Conservation (phyloP, 352 stramenopile genomes). For the Phytophthora brassicae region DNA sequence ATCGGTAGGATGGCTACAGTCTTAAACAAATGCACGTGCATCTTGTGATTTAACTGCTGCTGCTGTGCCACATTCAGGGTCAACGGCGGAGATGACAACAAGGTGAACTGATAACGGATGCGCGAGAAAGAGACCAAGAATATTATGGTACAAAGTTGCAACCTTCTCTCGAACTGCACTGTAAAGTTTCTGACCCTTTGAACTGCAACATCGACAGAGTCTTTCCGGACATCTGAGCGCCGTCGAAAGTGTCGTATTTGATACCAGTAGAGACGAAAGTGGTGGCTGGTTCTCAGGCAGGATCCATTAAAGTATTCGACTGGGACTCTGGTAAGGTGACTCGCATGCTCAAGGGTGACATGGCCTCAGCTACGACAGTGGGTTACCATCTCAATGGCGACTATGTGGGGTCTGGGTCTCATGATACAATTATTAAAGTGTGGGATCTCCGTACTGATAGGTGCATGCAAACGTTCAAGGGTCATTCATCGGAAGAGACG, state of each 20-base stretch:
- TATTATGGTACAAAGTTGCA: conserved; percentile 72
- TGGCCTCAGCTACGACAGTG: conserved; percentile 77
- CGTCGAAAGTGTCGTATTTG: conserved; percentile 81
- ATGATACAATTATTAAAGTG: conserved; percentile 86
- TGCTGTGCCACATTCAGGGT: conserved; percentile 45
- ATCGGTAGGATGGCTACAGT: conserved; percentile 47
- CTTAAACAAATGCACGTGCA: no score
- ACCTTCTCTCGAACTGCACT: no score
- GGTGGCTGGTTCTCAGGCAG: conserved; percentile 72
- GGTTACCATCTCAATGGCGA: conserved; percentile 87
- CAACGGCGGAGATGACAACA: conserved; percentile 78
- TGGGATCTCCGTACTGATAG: conserved; percentile 86
- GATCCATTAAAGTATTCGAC: conserved; percentile 87
- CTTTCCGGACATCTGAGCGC: conserved; percentile 73
- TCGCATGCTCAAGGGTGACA: conserved; percentile 81
- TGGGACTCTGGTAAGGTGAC: conserved; percentile 77
- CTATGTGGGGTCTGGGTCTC: conserved; percentile 82
- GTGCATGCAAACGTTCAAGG: conserved; percentile 88
- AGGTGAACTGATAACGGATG: conserved; percentile 86
- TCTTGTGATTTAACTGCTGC: background rate
- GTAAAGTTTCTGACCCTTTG: background rate
- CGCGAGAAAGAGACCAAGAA: conserved; percentile 88
- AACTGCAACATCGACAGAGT: conserved; percentile 40
- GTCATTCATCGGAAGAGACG: conserved; percentile 75
- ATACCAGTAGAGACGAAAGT: conserved; percentile 77